A percentile compares a stretch with the other conserved stretches of the same genome.
These are phyloP conservation scores for Tuber magnatum DNA, from an alignment of 495 filamentous ascomycete genomes.

Conservation along the genomic window DNA sequence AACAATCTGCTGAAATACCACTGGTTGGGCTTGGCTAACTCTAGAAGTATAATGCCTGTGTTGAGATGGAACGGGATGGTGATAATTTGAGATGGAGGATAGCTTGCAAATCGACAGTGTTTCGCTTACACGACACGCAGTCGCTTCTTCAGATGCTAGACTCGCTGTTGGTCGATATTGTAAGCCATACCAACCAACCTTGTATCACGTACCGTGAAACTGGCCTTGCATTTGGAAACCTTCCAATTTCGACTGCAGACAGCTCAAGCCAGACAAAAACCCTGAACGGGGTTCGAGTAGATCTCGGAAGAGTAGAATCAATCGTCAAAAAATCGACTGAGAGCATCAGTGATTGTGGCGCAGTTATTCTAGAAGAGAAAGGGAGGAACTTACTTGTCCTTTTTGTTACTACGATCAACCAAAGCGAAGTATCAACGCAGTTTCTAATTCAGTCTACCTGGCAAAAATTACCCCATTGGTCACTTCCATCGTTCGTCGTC, in stretches of 20 bases:
- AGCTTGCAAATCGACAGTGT: constrained; percentile 56
- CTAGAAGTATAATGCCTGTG: constrained; percentile 59
- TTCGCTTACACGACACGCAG: constrained; percentile 45
- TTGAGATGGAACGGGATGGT: constrained; percentile 62
- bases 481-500: constrained; percentile 33
- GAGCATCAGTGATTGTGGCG: constrained; percentile 19
- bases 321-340: constrained; percentile 11
- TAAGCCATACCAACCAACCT: constrained; percentile 45
- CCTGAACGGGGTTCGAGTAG: constrained; percentile 33
- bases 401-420: constrained; percentile 18
- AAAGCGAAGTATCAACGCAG: background rate
- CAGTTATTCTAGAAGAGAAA: constrained; percentile 17
- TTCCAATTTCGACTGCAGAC: constrained; percentile 8
- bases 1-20: constrained; percentile 6
- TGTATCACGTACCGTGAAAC: constrained; percentile 49
- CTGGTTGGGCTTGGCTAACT: constrained; percentile 22
- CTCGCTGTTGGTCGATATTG: constrained; percentile 49
- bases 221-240: constrained; percentile 41
- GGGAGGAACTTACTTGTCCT: constrained; percentile 21
- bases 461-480: constrained; percentile 33
- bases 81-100: constrained; percentile 56
- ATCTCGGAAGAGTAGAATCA: constrained; percentile 25
- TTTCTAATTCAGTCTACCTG: constrained; percentile 7
- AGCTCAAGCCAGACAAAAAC: constrained; percentile 11
- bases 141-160: constrained; percentile 52